Percentiles rank a stretch among this genome's conserved stretches.
phyloP scores from a whole-genome alignment of 164 flowering plant species.

The Macadamia tetraphylla region DNA sequence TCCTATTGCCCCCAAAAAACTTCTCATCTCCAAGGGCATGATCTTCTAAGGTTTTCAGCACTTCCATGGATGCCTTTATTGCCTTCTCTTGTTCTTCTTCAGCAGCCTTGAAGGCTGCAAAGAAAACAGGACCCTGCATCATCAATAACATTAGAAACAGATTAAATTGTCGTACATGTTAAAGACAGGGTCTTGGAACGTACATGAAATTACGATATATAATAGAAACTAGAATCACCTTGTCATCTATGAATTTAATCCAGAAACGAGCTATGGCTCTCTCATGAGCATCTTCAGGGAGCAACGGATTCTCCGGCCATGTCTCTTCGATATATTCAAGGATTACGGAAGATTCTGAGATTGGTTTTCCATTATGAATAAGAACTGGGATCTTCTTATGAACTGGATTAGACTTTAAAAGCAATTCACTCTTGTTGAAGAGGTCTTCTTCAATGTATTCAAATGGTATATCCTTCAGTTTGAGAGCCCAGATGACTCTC shows the following conservation, averaged over 20 bases:
- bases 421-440: slow-evolving; percentile 12
- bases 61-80: background rate
- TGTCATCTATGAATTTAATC: slow-evolving; percentile 12
- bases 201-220: too few relatives aligned
- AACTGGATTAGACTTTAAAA: slow-evolving; percentile 13
- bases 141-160: too few relatives aligned
- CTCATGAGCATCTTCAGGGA: slow-evolving; percentile 16
- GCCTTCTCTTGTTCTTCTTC: slow-evolving; percentile 16
- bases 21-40: slow-evolving; percentile 13
- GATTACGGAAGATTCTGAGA: slow-evolving; percentile 14
- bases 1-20: slow-evolving; percentile 14
- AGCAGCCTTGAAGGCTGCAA: background rate
- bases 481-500: slow-evolving; percentile 20
- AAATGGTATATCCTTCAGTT: slow-evolving; percentile 18
- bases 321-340: slow-evolving; percentile 18
- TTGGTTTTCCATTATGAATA: slow-evolving; percentile 17
- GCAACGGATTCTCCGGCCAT: slow-evolving; percentile 17
- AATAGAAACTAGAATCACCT: slow-evolving; percentile 4
- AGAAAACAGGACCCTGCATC: background rate
- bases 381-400: slow-evolving; percentile 16
- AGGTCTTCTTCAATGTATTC: slow-evolving; percentile 21
- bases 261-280: slow-evolving; percentile 18
- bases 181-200: too few relatives aligned
- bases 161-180: too few relatives aligned
- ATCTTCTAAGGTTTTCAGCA: slow-evolving; percentile 12